A percentile compares a stretch with the other conserved stretches of the same genome.
These are phyloP conservation scores for Phytophthora kernoviae DNA, from an alignment of 352 stramenopile species.

Conservation along the genomic window DNA sequence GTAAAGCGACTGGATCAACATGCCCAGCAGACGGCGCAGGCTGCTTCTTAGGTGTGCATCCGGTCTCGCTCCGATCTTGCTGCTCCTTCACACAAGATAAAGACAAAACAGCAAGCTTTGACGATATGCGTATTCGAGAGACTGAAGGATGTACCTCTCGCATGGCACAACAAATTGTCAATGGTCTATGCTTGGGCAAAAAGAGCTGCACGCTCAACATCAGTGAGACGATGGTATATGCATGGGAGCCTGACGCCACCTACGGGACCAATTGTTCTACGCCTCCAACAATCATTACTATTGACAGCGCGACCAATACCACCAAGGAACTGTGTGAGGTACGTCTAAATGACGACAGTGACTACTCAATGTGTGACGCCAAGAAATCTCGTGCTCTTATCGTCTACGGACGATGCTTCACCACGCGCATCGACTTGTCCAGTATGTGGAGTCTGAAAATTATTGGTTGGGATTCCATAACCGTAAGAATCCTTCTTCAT, in stretches of 20 bases:
- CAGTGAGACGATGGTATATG: constrained; percentile 57
- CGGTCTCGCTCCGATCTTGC: constrained; percentile 65
- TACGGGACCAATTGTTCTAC: constrained; percentile 48
- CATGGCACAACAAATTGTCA: constrained; percentile 65
- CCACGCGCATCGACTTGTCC: constrained; percentile 76
- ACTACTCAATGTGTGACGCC: constrained; percentile 56
- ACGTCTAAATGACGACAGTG: constrained; percentile 52
- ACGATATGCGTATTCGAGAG: constrained; percentile 59
- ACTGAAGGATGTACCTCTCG: constrained; percentile 44
- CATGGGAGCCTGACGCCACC: constrained; percentile 55
- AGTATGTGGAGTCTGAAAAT: constrained; percentile 76
- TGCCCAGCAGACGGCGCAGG: constrained; percentile 53
- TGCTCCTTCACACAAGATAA: constrained; percentile 52
- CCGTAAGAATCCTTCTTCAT: constrained; percentile 28
- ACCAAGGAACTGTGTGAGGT: constrained; percentile 42
- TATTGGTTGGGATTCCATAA: constrained; percentile 83
- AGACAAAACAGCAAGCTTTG: constrained; percentile 45
- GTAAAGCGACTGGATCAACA: constrained; percentile 28
- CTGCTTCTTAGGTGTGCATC: constrained; percentile 73
- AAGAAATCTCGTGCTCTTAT: constrained; percentile 54
- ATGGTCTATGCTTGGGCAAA: constrained; percentile 73
- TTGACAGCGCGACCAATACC: constrained; percentile 31
- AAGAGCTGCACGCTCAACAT: constrained; percentile 71
- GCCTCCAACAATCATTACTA: constrained; percentile 23
- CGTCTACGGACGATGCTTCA: constrained; percentile 76